These are phyloP conservation scores for Phialemonium atrogriseum DNA, from an alignment of 2,329 filamentous ascomycete species.

Conservation along the genomic window DNA sequence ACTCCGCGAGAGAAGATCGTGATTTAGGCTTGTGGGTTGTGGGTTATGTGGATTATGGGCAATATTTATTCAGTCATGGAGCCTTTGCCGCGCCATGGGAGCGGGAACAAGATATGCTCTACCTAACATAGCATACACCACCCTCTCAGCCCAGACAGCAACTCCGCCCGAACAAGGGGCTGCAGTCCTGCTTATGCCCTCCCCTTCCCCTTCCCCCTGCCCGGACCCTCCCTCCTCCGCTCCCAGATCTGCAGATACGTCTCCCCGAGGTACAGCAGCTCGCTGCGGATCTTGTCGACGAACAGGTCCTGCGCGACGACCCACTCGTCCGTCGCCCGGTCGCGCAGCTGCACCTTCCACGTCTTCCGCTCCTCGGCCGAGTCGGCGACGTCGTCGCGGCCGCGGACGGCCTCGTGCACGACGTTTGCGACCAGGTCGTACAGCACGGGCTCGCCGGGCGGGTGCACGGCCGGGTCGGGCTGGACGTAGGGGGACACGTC, in stretches of 20 bases:
- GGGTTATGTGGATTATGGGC: too few relatives aligned
- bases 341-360: constrained; percentile 86
- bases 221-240: constrained; percentile 54
- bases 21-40: too few relatives aligned
- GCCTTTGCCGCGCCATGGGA: too few relatives aligned
- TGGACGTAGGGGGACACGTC: constrained; percentile 90
- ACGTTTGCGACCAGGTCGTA: constrained; percentile 97
- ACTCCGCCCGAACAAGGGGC: too few relatives aligned
- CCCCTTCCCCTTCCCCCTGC: constrained; percentile 29
- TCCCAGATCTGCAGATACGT: constrained; percentile 97
- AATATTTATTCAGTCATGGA: too few relatives aligned
- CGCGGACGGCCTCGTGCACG: constrained; percentile 73
- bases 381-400: constrained; percentile 77
- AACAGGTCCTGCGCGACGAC: constrained; percentile 89
- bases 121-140: too few relatives aligned
- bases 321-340: constrained; percentile 80
- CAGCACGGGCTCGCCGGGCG: constrained; percentile 73
- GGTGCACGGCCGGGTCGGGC: constrained; percentile 65
- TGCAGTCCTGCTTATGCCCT: constrained; percentile 10
- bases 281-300: constrained; percentile 80
- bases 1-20: too few relatives aligned
- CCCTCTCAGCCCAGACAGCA: too few relatives aligned
- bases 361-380: constrained; percentile 81
- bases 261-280: constrained; percentile 87
- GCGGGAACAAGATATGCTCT: too few relatives aligned